Conservation (phyloP, 495 filamentous ascomycete genomes). For the Stereocaulon alpinum region DNA sequence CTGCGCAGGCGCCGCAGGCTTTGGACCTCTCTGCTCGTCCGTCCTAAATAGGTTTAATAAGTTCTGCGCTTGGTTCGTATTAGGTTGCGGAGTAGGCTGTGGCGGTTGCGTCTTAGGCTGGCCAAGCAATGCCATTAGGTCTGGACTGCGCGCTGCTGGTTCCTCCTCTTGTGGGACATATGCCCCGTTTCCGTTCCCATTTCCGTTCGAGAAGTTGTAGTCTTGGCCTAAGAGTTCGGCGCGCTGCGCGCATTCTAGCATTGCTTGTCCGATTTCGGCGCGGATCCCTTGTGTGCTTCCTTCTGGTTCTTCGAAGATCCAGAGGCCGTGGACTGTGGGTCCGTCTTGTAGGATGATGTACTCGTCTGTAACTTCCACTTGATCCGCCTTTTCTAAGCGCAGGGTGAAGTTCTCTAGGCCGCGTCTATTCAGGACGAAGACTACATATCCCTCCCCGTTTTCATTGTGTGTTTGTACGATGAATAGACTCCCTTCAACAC, state of each 20-base stretch:
- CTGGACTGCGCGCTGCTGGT: not conserved
- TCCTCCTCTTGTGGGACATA: not conserved
- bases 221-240: conserved; percentile 34
- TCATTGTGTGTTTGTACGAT: conserved; percentile 50
- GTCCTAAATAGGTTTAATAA: not conserved
- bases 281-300: conserved; percentile 44
- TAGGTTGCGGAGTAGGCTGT: not conserved
- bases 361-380: conserved; percentile 51
- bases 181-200: not conserved
- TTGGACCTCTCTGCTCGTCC: not conserved
- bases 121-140: conserved; percentile 12
- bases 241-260: conserved; percentile 43
- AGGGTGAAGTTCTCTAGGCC: conserved; percentile 47
- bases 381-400: conserved; percentile 12
- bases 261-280: conserved; percentile 40
- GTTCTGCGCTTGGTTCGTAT: not conserved
- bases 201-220: not conserved
- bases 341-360: conserved; percentile 49
- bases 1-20: not conserved
- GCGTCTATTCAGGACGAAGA: conserved; percentile 52
- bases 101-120: not conserved
- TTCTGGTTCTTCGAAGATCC: conserved; percentile 52
- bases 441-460: conserved; percentile 44
- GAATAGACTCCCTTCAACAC: conserved; percentile 73
- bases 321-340: conserved; percentile 44